Evolutionary conservation across 2,329 filamentous ascomycete species (phyloP).

Genomic region (Salinomyces thailandicus): DNA sequence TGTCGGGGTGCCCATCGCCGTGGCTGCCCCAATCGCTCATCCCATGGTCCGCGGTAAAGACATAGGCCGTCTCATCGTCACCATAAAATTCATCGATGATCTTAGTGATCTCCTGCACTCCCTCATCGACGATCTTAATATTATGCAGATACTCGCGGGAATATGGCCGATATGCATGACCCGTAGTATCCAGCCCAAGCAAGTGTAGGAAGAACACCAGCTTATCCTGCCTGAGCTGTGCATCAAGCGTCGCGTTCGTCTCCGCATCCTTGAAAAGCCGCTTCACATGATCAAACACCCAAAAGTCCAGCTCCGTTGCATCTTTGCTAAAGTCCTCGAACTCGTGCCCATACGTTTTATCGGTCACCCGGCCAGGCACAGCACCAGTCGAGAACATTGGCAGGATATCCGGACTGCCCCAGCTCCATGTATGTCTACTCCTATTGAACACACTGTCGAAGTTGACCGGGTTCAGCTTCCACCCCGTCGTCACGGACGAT

Average conservation of each 20-base stretch:
- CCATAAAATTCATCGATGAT: constrained; percentile 78
- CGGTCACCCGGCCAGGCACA: constrained; percentile 73
- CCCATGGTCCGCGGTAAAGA: constrained; percentile 96
- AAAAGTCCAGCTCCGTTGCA: constrained; percentile 70
- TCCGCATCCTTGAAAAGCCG: constrained; percentile 71
- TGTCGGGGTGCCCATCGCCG: constrained; percentile 93
- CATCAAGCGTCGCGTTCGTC: constrained; percentile 63
- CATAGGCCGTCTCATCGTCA: constrained; percentile 74
- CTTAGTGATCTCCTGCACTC: constrained; percentile 72
- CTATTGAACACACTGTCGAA: constrained; percentile 99
- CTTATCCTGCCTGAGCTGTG: constrained; percentile 68
- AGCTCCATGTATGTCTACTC: constrained; percentile 95
- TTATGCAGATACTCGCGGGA: constrained; percentile 93
- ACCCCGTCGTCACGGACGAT: constrained; percentile 90
- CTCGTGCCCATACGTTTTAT: constrained; percentile 73
- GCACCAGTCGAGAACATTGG: constrained; percentile 97
- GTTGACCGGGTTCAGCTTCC: constrained; percentile 96
- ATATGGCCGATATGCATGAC: constrained; percentile 78
- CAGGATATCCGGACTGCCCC: constrained; percentile 95
- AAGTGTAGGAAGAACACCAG: constrained; percentile 92
- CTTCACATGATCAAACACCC: constrained; percentile 94
- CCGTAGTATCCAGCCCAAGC: constrained; percentile 81
- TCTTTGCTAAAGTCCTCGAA: constrained; percentile 83
- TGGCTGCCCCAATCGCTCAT: constrained; percentile 99
- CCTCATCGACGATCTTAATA: constrained; percentile 85